Evolutionary conservation across 352 stramenopile species (phyloP), one percentile per base, ranked within the genome.

Genomic region (Globisporangium viniferum): DNA sequence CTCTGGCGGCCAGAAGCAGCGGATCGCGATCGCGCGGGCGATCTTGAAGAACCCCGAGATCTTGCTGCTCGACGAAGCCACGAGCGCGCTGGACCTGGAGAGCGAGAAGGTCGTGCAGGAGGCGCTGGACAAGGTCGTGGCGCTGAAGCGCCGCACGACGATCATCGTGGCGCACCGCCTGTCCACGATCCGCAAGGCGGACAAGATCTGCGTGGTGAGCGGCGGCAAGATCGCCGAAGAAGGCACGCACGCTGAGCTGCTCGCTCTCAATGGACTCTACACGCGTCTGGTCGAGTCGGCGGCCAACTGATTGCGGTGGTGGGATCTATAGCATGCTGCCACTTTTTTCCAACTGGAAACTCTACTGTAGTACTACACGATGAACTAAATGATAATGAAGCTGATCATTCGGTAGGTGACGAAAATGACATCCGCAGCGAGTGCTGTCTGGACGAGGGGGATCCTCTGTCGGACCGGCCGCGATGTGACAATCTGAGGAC

Each of bases 1-100:
- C 46, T 82, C 74, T 86, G 97, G 97, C 57, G 95, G 96, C n/a
- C 95, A 99, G 78, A 98, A 99, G 75, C 98, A 99, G 80, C 88
- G 97, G 33, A 80, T 95, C 60, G 88, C 88, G n/a, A 93, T 95
- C 48, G 88, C 88, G 2, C 80, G 88, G 22, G 88, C 88, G 10
- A 98, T 74, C 77, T 18, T 72, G 5, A 72, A 72, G 46, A 64
- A 72, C 15, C 67, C 59, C 14, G 36, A 20, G 41, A 67, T 83
- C 33, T 59, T 83, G 63, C 20, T 83, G 41, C 61, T 80, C 27
- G 76, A 83, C 68, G 76, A 83, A 67, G 75, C 76, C 31, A 83
- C 76, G 55, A 80, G 70, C 31, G 72, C 76, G 5, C 55, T 69
- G 22, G 87, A 96, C 70, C 65, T 64, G n/a, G 69, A 76, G 58